These are phyloP conservation scores for Fusarium foetens DNA, from an alignment of 2,329 filamentous ascomycete species.

Conservation along the genomic window DNA sequence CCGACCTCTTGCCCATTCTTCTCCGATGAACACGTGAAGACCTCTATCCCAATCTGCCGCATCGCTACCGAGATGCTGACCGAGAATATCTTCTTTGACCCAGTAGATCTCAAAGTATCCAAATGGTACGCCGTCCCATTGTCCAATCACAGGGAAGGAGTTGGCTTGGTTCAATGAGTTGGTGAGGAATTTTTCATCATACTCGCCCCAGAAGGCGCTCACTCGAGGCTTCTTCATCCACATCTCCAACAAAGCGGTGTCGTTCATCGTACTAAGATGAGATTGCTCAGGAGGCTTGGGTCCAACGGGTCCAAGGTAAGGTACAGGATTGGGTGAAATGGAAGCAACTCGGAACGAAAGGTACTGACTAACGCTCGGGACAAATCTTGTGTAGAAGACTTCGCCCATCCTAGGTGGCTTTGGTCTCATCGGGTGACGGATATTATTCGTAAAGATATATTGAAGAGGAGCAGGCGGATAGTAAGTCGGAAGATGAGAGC, in stretches of 20 bases:
- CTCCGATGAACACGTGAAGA: conserved; percentile 87
- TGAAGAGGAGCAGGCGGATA: conserved; percentile 86
- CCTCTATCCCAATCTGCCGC: conserved; percentile 87
- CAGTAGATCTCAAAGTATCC: conserved; percentile 99
- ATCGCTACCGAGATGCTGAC: conserved; percentile 71
- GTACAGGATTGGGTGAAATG: conserved; percentile 69
- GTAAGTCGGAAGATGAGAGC: conserved; percentile 88
- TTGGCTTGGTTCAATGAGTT: conserved; percentile 73
- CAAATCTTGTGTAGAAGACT: conserved; percentile 87
- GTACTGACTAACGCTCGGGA: conserved; percentile 84
- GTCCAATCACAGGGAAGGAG: conserved; percentile 89
- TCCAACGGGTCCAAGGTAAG: conserved; percentile 69
- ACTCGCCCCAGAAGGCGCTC: conserved; percentile 82
- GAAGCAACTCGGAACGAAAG: conserved; percentile 89
- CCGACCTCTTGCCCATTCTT: conserved; percentile 89
- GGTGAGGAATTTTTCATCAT: conserved; percentile 73
- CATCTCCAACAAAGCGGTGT: conserved; percentile 73
- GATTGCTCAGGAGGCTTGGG: conserved; percentile 52
- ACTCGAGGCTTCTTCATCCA: conserved; percentile 94
- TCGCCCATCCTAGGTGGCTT: conserved; percentile 92
- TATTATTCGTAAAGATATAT: conserved; percentile 79
- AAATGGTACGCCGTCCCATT: conserved; percentile 95
- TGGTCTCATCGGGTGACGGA: conserved; percentile 86
- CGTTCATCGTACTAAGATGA: conserved; percentile 59
- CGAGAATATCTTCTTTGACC: conserved; percentile 91